Evolutionary conservation across 805 yeast genomes (phyloP).

Genomic region (Kregervanrija fluxuum): DNA sequence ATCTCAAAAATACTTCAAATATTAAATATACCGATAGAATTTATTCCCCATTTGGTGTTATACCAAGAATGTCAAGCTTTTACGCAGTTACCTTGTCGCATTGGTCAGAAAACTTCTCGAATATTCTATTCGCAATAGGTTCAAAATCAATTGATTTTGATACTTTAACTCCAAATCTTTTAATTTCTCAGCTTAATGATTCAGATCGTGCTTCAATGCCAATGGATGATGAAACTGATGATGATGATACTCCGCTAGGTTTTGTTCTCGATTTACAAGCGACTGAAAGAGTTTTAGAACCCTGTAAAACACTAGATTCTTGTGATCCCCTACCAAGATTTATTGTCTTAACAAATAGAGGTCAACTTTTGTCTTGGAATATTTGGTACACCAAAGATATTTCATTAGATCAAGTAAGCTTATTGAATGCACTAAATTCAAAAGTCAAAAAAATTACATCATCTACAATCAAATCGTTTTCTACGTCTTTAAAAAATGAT

Average conservation of each 20-base stretch:
- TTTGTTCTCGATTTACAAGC: constrained; percentile 52
- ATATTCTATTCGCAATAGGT: constrained; percentile 43
- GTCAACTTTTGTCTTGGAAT: constrained; percentile 58
- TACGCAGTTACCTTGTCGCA: constrained; percentile 35
- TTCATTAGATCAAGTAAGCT: constrained; percentile 15
- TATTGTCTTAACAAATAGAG: constrained; percentile 56
- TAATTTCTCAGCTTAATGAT: constrained; percentile 54
- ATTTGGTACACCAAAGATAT: constrained; percentile 51
- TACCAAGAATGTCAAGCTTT: constrained; percentile 38
- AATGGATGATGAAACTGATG: constrained; percentile 53
- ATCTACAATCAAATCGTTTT: too few species aligned
- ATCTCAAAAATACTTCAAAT: neutral
- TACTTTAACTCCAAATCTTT: constrained; percentile 31
- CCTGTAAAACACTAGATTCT: constrained; percentile 51
- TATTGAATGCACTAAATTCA: constrained; percentile 4
- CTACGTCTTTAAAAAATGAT: too few species aligned
- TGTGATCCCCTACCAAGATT: constrained; percentile 60
- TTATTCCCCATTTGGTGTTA: constrained; percentile 38
- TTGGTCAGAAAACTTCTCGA: constrained; percentile 32
- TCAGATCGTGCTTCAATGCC: constrained; percentile 70
- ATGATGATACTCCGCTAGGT: constrained; percentile 69
- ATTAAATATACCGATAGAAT: constrained; percentile 8
- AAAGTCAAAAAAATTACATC: too few species aligned
- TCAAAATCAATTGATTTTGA: constrained; percentile 61
- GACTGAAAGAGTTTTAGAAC: constrained; percentile 37